Base-by-base conservation (phyloP, 2,329 filamentous ascomycete genomes). In the Microsporum ferrugineum region DNA sequence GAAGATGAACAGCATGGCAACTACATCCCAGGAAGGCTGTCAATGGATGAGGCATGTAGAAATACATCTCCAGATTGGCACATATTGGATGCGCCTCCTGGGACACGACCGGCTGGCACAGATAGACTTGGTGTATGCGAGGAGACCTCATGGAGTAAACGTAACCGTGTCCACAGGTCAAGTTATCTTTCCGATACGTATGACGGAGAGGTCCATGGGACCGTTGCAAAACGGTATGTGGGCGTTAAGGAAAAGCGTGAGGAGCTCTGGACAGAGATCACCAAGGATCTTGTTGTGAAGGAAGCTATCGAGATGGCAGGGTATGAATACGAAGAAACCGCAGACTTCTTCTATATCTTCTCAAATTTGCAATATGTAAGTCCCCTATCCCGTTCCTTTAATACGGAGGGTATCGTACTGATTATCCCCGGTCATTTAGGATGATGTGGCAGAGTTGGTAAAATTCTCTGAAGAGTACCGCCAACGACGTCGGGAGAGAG, bases 201-300 rank as follows among this genome's bases (percentile, higher is more conserved):
- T 47, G 73, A 76, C n/a, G 39, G 14, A 5, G 55, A 57, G 2
- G 70, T 72, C 4, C 72, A 68, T 29, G 70, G 72, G 5, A 71
- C 72, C 12, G 72, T 78, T 61, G 75, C 71, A 27, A 80, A 79
- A 58, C 76, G 81, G 36, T 73, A 76, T 57, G 70, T 70, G 6
- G 70, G 70, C 5, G 65, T 71, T 43, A 74, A 73, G 41, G 69
- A 75, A 49, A 70, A 69, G 33, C 70, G 68, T 39, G 81, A 82
- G 61, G 84, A 87, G 63, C 88, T 95, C 78, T 97, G 92, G 92
- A 99, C 94, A 0, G 94, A 97, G 75, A 90, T 99, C 67, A 95
- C 92, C 53, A 96, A 95, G 76, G 91, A 96, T 67, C 76, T 97
- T 39, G 89, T 97, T 14, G 80, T 87, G 62, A 85, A 87, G 59